Evolutionary conservation across 371 early-diverging fungal genomes (phyloP), one percentile per base, ranked within the genome.

Genomic region (Mucor velutinosus): DNA sequence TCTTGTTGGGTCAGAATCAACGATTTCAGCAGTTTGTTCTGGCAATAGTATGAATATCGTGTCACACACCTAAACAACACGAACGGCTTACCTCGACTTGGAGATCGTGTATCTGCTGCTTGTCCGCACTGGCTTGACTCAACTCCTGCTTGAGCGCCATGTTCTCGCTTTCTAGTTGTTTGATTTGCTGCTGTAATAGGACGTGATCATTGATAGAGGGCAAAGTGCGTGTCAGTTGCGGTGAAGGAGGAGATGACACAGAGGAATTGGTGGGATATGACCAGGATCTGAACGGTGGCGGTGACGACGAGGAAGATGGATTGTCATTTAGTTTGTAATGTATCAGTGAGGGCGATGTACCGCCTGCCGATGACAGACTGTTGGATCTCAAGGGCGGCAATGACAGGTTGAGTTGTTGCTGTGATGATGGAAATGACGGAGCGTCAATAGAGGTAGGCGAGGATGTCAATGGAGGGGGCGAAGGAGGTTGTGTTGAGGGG

Each of bases 401-500:
- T 37, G 37, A 37, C 37, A 37, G 8, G 37, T 37, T 37, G 37
- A 37, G 37, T 14, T 37, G 37, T 8, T 37, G 37, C 37, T 37
- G 37, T 37, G 37, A 37, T 37, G 37, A 14, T 35, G 37, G 37
- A 37, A 37, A 37, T 37, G 37, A 37, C 37, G 37, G 37, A 8
- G 14, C 37, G 14, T 37, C 37, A 11, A 37, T 11, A 37, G 37
- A 37, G 14, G 37, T 37, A 4, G 37, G 37, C 14, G 37, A 37
- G 37, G 37, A 37, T 14, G 37, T 43, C 14, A 62, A 45, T 29
- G 41, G 15, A 19, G 67, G 49, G 17, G 49, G 19, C 3, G 33
- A 29, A 17, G 51, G n/a, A 37, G 55, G 66, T n/a, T 51, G 37
- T n/a, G 72, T 68, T 14, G 76, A 66, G 57, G 69, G 71, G 66